Evolutionary conservation across 1,139 yeast genomes (phyloP).

Genomic region (Saccharomyces hybrid): DNA sequence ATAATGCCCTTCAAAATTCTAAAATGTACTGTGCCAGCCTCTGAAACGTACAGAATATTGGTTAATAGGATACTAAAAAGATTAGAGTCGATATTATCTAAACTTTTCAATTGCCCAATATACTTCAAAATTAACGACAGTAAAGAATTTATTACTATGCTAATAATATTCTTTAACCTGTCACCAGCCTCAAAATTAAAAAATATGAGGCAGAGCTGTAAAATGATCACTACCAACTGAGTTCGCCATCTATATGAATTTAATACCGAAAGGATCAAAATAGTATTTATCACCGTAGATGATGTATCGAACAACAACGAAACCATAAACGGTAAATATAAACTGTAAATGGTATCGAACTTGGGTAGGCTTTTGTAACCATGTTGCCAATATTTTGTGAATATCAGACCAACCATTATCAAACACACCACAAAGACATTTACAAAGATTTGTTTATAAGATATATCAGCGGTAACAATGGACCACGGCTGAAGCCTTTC

Average conservation of each 20-base stretch:
- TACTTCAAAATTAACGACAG: slow-evolving; percentile 22
- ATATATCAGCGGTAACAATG: not conserved
- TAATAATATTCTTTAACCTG: slow-evolving; percentile 12
- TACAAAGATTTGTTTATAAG: not conserved
- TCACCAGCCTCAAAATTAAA: slow-evolving; percentile 7
- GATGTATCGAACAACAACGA: slow-evolving; percentile 18
- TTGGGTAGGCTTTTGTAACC: not conserved
- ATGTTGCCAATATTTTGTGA: slow-evolving; percentile 5
- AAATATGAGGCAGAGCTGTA: not conserved
- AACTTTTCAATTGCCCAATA: slow-evolving; percentile 32
- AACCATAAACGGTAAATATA: slow-evolving; percentile 24
- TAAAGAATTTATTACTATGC: slow-evolving; percentile 23
- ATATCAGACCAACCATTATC: not conserved
- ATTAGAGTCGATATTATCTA: slow-evolving; percentile 34
- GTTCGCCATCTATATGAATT: slow-evolving; percentile 4
- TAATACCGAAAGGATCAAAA: slow-evolving; percentile 20
- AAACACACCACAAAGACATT: slow-evolving; percentile 9
- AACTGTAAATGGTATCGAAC: slow-evolving; percentile 22
- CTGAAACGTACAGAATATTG: slow-evolving; percentile 28
- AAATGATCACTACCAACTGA: not conserved
- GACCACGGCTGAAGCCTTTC: slow-evolving; percentile 1
- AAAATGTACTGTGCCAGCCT: slow-evolving; percentile 14
- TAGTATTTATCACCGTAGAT: slow-evolving; percentile 15
- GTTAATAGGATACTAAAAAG: slow-evolving; percentile 34
- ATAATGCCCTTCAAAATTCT: slow-evolving; percentile 31